Evolutionary conservation across 495 filamentous ascomycete genomes (phyloP).

Genomic region (Apodospora peruviana): DNA sequence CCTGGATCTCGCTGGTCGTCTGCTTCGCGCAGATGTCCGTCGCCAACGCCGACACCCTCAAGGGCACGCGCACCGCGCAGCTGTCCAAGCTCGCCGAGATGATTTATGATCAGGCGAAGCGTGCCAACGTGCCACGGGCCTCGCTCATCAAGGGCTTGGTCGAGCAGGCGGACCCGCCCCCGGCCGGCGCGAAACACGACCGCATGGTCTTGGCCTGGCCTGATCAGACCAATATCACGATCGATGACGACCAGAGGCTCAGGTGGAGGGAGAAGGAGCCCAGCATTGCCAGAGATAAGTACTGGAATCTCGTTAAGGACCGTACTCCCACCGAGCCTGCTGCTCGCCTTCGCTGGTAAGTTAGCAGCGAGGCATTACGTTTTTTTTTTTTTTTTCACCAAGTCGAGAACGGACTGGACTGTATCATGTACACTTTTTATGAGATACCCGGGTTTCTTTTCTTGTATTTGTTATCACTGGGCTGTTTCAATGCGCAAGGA

Average conservation of each 20-base stretch:
- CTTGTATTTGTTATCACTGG: too few species aligned
- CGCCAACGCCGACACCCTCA: conserved; percentile 7
- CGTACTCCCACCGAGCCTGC: too few species aligned
- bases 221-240: conserved; percentile 9
- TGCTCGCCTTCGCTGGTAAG: too few species aligned
- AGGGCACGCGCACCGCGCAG: conserved; percentile 6
- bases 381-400: too few species aligned
- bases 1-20: conserved; percentile 23
- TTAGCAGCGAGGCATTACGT: too few species aligned
- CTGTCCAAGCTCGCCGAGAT: conserved; percentile 26
- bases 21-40: conserved; percentile 23
- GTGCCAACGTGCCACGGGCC: conserved; percentile 7
- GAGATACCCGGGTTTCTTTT: too few species aligned
- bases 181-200: neutral
- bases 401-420: too few species aligned
- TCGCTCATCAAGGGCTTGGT: conserved; percentile 12
- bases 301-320: neutral
- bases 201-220: too few species aligned
- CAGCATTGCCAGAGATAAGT: neutral
- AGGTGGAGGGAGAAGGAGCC: conserved; percentile 5
- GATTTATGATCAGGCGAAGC: conserved; percentile 28
- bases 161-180: conserved; percentile 7
- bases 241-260: conserved; percentile 16
- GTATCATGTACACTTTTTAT: too few species aligned
- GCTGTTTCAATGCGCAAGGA: too few species aligned